Conservation (phyloP, 352 stramenopile genomes). For the Peronospora farinosa region DNA sequence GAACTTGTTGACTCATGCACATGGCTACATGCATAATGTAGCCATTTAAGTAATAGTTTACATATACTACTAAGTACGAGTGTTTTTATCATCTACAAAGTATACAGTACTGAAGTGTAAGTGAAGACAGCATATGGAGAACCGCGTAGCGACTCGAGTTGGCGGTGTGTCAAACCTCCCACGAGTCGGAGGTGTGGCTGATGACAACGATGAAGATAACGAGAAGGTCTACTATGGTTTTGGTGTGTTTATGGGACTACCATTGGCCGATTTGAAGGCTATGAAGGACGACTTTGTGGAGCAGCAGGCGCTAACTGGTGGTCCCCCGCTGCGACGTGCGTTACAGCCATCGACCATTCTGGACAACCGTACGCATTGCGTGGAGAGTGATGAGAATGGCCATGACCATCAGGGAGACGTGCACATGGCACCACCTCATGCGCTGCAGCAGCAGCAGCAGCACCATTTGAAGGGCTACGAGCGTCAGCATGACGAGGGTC, state of each 20-base stretch:
- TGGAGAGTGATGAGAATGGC: slow-evolving; percentile 21
- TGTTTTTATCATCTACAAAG: too few relatives aligned
- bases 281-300: slow-evolving; percentile 79
- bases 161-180: slow-evolving; percentile 16
- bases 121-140: slow-evolving; percentile 23
- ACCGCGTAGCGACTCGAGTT: slow-evolving; percentile 30
- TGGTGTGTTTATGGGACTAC: slow-evolving; percentile 83
- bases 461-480: slow-evolving; percentile 16
- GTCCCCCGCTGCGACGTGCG: slow-evolving; percentile 7
- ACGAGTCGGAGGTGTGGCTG: slow-evolving; percentile 23
- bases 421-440: slow-evolving; percentile 9
- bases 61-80: slow-evolving; percentile 10
- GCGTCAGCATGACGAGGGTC: slow-evolving; percentile 9
- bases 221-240: slow-evolving; percentile 88
- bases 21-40: slow-evolving; percentile 6
- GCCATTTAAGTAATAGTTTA: slow-evolving; percentile 7
- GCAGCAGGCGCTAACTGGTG: slow-evolving; percentile 38
- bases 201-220: slow-evolving; percentile 67
- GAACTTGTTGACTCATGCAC: not conserved
- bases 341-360: slow-evolving; percentile 9
- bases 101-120: too few relatives aligned
- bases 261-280: slow-evolving; percentile 73
- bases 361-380: slow-evolving; percentile 15
- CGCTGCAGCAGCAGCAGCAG: slow-evolving; percentile 20
- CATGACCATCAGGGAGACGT: slow-evolving; percentile 22